Percentiles rank a stretch among this genome's conserved stretches.
phyloP scores from a whole-genome alignment of 2,329 filamentous ascomycete species.

The Stemphylium lycopersici region DNA sequence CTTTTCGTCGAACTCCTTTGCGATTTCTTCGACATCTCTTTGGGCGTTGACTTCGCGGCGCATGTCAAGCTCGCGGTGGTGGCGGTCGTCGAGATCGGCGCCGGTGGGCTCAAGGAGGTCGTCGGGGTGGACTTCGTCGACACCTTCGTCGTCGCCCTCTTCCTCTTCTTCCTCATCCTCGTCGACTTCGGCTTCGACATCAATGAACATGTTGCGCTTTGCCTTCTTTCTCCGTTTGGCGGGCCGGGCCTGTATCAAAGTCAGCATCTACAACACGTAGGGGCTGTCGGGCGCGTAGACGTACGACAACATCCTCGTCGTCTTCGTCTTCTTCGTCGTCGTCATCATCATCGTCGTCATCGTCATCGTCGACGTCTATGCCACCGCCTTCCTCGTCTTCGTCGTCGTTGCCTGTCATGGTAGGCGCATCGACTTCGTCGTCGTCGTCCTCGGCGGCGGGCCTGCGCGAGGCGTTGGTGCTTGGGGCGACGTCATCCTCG shows the following conservation, averaged over 20 bases:
- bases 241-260: slow-evolving; percentile 64
- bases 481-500: slow-evolving; percentile 56
- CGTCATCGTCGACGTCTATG: slow-evolving; percentile 60
- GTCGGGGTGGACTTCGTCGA: slow-evolving; percentile 88
- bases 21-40: slow-evolving; percentile 92
- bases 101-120: slow-evolving; percentile 80
- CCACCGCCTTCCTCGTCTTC: slow-evolving; percentile 60
- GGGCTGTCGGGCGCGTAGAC: slow-evolving; percentile 6
- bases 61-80: slow-evolving; percentile 92
- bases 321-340: slow-evolving; percentile 69
- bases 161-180: slow-evolving; percentile 84
- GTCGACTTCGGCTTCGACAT: slow-evolving; percentile 98
- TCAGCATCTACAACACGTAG: slow-evolving; percentile 22
- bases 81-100: slow-evolving; percentile 84
- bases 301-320: slow-evolving; percentile 53
- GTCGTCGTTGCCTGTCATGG: slow-evolving; percentile 46
- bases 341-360: slow-evolving; percentile 64
- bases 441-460: slow-evolving; percentile 47
- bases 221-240: slow-evolving; percentile 79
- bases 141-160: slow-evolving; percentile 81
- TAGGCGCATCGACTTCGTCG: slow-evolving; percentile 44
- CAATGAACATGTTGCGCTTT: slow-evolving; percentile 84
- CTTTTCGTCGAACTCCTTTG: slow-evolving; percentile 78
- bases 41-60: slow-evolving; percentile 85
- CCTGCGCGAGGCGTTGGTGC: slow-evolving; percentile 29